Base-by-base conservation (phyloP, 129 eudicot genomes). In the Centrapalus pauciflorus region DNA sequence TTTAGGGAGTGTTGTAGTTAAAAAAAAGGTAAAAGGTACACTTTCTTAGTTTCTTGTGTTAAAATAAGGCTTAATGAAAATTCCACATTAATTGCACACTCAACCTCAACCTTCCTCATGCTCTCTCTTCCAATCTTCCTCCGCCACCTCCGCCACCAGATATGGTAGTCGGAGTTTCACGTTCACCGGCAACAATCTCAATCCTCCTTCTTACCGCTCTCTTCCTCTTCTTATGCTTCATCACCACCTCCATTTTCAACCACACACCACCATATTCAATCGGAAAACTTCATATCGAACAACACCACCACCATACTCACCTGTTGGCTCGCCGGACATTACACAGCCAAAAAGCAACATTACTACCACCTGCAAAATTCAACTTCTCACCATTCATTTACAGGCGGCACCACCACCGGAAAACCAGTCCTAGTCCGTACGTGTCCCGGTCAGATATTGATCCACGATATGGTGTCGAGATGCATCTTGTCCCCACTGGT, bases 401-500 rank as follows among this genome's bases (percentile, higher is more conserved):
- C 0, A 45, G 55, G 55, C 67, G 62, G 50, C 73, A 74, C 61
- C 73, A 66, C 60, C 67, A 74, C 59, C 52, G 52, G 17, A 74
- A 74, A 66, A 56, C 40, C 29, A 33, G 54, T 2, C 48, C 6
- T 40, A 25, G 56, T 41, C 24, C 28, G 10, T 41, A 38, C 12
- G 63, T 54, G 13, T 3, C 58, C 4, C 12, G 28, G 68, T 23
- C 67, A 4, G 34, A 12, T 52, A 32, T 57, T 32, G 73, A 74
- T 11, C 67, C 73, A 7, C 67, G 73, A 66, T 74, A 74, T 56
- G 79, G 29, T 4, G 73, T 74, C 12, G 61, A 74, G 79, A 66
- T 45, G 79, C 79, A 74, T 54, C 68, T 74, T 4, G 79, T 74
- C 24, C 79, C 79, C 16, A 74, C 79, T 0, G 79, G 79, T 57